phyloP scores from a whole-genome alignment of 768 basidiomycete species.

The Hebeloma cylindrosporum region DNA sequence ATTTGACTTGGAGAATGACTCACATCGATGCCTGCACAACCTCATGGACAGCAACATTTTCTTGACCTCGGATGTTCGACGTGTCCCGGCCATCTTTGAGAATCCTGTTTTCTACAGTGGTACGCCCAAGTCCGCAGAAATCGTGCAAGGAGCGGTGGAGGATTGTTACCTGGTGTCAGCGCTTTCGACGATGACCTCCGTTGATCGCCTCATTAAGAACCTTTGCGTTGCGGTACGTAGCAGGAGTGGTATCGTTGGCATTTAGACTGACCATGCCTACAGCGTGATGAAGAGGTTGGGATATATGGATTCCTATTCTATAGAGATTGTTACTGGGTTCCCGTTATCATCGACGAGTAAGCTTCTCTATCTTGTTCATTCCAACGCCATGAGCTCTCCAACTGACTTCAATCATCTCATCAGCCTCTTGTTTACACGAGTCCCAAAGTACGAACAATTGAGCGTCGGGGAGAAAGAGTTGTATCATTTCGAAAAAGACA shows the following conservation, averaged over 20 bases:
- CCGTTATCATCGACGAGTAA: constrained; percentile 58
- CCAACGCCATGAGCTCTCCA: background rate
- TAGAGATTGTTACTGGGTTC: constrained; percentile 50
- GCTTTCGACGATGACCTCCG: constrained; percentile 46
- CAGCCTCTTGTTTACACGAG: constrained; percentile 49
- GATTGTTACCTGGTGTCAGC: constrained; percentile 59
- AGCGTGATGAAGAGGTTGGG: constrained; percentile 53
- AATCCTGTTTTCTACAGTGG: constrained; percentile 50
- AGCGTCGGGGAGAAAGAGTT: constrained; percentile 36
- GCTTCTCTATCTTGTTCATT: constrained; percentile 12
- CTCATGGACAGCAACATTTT: constrained; percentile 21
- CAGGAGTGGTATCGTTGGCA: background rate
- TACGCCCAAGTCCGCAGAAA: constrained; percentile 40
- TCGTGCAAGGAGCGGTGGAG: constrained; percentile 49
- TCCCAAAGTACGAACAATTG: constrained; percentile 55
- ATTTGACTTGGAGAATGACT: constrained; percentile 59
- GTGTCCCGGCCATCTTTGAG: constrained; percentile 53
- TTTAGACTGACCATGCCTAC: constrained; percentile 1
- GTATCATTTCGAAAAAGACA: constrained; percentile 51
- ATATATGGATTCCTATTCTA: constrained; percentile 62
- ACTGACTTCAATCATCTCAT: background rate
- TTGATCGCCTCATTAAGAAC: constrained; percentile 46
- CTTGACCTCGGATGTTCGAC: constrained; percentile 31
- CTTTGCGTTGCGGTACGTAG: constrained; percentile 41
- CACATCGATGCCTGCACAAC: constrained; percentile 42